Percentiles rank a stretch among this genome's conserved stretches.
These are phyloP conservation scores for Cryphonectria japonica DNA, from an alignment of 2,329 filamentous ascomycete species.

Conservation along the genomic window DNA sequence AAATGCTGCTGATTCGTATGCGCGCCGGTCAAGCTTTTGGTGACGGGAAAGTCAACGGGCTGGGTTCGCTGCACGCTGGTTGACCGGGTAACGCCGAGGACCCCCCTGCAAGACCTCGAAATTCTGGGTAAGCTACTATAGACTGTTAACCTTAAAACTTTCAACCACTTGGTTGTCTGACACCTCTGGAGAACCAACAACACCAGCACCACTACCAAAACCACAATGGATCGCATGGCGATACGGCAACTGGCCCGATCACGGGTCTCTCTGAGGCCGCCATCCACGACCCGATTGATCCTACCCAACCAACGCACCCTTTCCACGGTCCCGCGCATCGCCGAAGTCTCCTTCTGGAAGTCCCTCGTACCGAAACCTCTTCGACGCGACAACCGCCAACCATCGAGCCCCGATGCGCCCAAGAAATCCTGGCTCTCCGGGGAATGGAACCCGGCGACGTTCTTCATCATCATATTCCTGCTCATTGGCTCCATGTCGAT, in stretches of 20 bases:
- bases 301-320: constrained; percentile 17
- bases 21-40: constrained; percentile 7
- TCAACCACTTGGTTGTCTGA: background rate
- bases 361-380: constrained; percentile 71
- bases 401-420: constrained; percentile 38
- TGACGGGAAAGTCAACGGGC: constrained; percentile 10
- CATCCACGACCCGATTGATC: background rate
- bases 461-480: constrained; percentile 80
- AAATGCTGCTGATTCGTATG: background rate
- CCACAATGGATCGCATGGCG: constrained; percentile 23
- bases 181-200: background rate
- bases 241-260: constrained; percentile 14
- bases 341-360: constrained; percentile 64
- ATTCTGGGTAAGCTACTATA: background rate
- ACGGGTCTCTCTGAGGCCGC: background rate
- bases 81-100: constrained; percentile 32
- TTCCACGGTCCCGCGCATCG: constrained; percentile 36
- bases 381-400: constrained; percentile 47
- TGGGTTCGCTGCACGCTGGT: constrained; percentile 21
- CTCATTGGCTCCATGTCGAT: constrained; percentile 96
- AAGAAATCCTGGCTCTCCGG: constrained; percentile 53
- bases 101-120: background rate
- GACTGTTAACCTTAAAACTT: background rate
- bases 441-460: constrained; percentile 80
- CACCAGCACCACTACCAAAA: background rate